Evolutionary conservation across 2,329 filamentous ascomycete genomes (phyloP), one percentile per base, ranked within the genome.

Genomic region (Diaporthe nobilis): DNA sequence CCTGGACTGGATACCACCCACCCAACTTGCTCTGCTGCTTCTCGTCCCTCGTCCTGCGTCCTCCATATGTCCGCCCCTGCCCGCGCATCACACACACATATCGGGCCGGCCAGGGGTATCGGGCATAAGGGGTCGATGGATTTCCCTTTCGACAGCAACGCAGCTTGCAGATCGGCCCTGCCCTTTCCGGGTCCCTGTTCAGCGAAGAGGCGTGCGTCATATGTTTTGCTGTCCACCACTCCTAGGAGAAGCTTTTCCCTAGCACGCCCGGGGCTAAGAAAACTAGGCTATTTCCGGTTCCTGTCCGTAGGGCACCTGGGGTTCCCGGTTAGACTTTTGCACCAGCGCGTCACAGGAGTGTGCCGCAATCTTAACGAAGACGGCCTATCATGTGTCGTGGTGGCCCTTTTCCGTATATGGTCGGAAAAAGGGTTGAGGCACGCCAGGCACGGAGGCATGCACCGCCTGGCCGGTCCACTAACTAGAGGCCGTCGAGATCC

Each of bases 1-100:
- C 65, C 65, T 68, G 47, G n/a, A 68, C 31, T 68, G 44, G 17
- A 70, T 70, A 12, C 47, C 25, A 42, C 49, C 65, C 65, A 70
- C 65, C 17, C 65, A 13, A 53, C 28, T 17, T 47, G 15, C 17
- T 28, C 15, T 39, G 25, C 37, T 17, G n/a, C n/a, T 63, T 28
- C 28, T 28, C n/a, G 12, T 28, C 57, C 39, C 34, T 20, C 57
- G 3, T 20, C 28, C 53, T 8, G 15, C 15, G 31, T 51, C 42
- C 42, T 37, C 44, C 22, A 51, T 68, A 53, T 37, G 31, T 4
- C 31, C 65, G 65, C 34, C 49, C 65, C 65, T 22, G 44, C 47
- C 22, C 31, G 49, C 47, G 13, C 47, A 68, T 39, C 65, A 53
- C 22, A n/a, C 22, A 25, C 3, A 39, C 22, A 68, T 28, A 53